These are phyloP conservation scores for Fusarium cicatricum DNA, from an alignment of 2,329 filamentous ascomycete species.

Conservation along the genomic window DNA sequence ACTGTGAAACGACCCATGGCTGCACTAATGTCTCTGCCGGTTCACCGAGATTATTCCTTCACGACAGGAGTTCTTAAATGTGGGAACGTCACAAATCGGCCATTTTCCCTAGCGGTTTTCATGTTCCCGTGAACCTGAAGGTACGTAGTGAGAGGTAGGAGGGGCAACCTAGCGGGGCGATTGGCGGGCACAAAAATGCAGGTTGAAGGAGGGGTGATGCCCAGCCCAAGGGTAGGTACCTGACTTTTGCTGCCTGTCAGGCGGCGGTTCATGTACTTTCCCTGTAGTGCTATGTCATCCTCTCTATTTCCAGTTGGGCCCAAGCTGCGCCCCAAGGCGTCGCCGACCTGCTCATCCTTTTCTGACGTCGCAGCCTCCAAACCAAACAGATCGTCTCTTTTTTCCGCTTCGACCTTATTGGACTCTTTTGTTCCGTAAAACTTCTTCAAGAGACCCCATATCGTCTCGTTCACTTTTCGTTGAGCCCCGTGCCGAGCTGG, in stretches of 20 bases:
- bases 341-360: conserved; percentile 30
- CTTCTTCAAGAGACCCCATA: conserved; percentile 2
- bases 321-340: conserved; percentile 40
- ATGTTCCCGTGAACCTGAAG: conserved; percentile 18
- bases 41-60: conserved; percentile 9
- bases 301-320: conserved; percentile 26
- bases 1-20: conserved; percentile 13
- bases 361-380: conserved; percentile 37
- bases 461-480: conserved; percentile 8
- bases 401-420: conserved; percentile 20
- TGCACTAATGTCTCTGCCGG: conserved; percentile 17
- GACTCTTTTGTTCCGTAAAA: conserved; percentile 11
- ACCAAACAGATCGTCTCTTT: conserved; percentile 24
- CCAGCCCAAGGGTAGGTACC: conserved; percentile 25
- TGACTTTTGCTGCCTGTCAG: background rate
- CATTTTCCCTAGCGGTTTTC: conserved; percentile 26
- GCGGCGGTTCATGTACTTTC: conserved; percentile 13
- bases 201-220: conserved; percentile 26
- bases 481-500: conserved; percentile 15
- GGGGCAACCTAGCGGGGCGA: conserved; percentile 42
- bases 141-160: conserved; percentile 33
- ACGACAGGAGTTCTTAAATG: background rate
- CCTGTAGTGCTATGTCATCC: conserved; percentile 37
- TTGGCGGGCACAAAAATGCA: conserved; percentile 11
- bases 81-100: conserved; percentile 21